phyloP scores from a whole-genome alignment of 371 early-diverging fungal genomes.

The Saksenaea vasiformis region DNA sequence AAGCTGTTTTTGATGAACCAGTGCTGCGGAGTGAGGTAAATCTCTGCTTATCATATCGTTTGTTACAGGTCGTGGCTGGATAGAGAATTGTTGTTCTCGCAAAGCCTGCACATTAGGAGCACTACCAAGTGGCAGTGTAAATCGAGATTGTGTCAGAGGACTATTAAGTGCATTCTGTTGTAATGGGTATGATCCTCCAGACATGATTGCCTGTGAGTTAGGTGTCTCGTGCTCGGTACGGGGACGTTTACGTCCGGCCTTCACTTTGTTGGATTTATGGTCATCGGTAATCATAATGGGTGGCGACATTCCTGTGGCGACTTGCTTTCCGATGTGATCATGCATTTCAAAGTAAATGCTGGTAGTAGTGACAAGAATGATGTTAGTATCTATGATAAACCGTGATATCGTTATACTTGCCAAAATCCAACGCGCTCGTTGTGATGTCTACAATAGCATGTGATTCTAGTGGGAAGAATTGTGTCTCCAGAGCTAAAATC shows the following conservation, averaged over 20 bases:
- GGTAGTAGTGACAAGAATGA: not conserved
- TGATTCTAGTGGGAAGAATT: constrained; percentile 89
- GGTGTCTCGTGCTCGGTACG: constrained; percentile 38
- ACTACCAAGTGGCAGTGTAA: constrained; percentile 1
- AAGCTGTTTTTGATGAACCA: not conserved
- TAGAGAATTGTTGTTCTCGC: constrained; percentile 17
- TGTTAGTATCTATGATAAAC: not conserved
- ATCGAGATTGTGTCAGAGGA: not conserved
- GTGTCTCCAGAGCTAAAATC: constrained; percentile 91
- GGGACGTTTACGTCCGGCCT: constrained; percentile 50
- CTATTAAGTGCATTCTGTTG: not conserved
- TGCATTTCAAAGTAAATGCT: constrained; percentile 75
- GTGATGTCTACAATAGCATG: constrained; percentile 95
- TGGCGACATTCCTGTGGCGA: constrained; percentile 85
- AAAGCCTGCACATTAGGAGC: constrained; percentile 3
- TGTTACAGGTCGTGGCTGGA: constrained; percentile 22
- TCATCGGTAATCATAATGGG: constrained; percentile 97
- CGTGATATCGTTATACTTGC: constrained; percentile 18
- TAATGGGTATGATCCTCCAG: constrained; percentile 7
- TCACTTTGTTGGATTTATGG: constrained; percentile 85
- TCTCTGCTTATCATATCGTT: constrained; percentile 3
- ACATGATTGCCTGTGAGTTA: constrained; percentile 14
- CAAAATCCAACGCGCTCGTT: constrained; percentile 89
- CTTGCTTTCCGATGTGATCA: constrained; percentile 65
- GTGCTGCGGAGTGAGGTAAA: not conserved